Evolutionary conservation across 179 eudicot genomes (phyloP).

Genomic region (Spinacia oleracea): DNA sequence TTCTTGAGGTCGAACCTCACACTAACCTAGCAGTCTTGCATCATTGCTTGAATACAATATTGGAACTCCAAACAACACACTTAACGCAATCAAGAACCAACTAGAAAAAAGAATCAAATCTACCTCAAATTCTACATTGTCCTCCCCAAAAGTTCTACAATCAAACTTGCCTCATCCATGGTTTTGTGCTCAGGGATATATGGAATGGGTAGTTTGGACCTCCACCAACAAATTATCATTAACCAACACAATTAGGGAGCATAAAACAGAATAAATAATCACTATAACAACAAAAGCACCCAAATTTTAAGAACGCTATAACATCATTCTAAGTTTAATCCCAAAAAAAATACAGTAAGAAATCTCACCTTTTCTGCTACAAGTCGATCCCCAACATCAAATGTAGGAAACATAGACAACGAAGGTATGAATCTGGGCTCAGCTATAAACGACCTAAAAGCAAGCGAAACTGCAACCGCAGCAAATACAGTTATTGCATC

Average conservation of each 20-base stretch:
- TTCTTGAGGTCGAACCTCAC: neutral
- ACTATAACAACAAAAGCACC: slow-evolving; percentile 3
- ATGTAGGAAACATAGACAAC: slow-evolving; percentile 95
- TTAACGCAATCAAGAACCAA: neutral
- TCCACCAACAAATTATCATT: neutral
- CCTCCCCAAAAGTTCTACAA: neutral
- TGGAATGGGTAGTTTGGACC: neutral
- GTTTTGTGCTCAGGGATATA: neutral
- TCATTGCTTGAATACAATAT: neutral
- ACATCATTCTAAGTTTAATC: neutral
- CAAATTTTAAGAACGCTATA: neutral
- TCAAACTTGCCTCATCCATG: neutral
- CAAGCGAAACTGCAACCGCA: slow-evolving; percentile 79
- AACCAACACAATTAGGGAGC: neutral
- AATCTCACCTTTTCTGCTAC: slow-evolving; percentile 88
- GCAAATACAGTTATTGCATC: slow-evolving; percentile 86
- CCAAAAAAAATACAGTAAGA: slow-evolving; percentile 4
- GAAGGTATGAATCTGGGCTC: slow-evolving; percentile 97
- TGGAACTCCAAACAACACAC: neutral
- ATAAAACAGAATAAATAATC: neutral
- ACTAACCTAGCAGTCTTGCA: neutral
- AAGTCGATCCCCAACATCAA: slow-evolving; percentile 89
- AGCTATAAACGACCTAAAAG: slow-evolving; percentile 81
- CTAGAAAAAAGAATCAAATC: neutral
- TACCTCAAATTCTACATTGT: neutral